Evolutionary conservation across 306 rosid genomes (phyloP).

Genomic region (Medicago ruthenica): DNA sequence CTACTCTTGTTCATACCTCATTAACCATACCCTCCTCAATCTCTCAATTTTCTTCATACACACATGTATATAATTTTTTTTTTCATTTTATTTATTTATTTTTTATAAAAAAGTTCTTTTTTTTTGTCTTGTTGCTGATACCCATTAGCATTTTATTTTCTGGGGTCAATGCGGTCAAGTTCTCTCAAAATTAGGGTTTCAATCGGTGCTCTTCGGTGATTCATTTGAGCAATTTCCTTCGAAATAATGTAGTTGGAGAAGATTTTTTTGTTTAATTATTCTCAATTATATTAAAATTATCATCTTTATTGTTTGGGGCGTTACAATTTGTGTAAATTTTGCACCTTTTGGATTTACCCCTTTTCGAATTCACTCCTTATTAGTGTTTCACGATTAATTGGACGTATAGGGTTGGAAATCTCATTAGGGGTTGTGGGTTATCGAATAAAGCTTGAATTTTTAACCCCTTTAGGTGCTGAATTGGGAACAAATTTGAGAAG

Average conservation of each 20-base stretch:
- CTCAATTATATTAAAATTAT: constrained; percentile 28
- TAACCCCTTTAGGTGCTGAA: constrained; percentile 49
- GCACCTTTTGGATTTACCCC: constrained; percentile 34
- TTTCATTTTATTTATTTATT: not conserved
- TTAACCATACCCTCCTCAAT: constrained; percentile 42
- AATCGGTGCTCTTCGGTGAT: constrained; percentile 43
- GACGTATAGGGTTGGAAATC: constrained; percentile 39
- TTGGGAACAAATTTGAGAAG: constrained; percentile 56
- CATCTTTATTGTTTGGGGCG: constrained; percentile 45
- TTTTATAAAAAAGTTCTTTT: constrained; percentile 17
- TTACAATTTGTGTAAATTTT: constrained; percentile 39
- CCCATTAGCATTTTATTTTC: constrained; percentile 41
- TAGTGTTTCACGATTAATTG: constrained; percentile 9
- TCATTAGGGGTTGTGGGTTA: constrained; percentile 44
- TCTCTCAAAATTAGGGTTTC: constrained; percentile 53
- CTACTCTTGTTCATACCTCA: constrained; percentile 45
- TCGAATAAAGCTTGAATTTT: constrained; percentile 41
- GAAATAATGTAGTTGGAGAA: constrained; percentile 50
- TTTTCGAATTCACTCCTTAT: constrained; percentile 38
- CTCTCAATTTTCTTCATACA: constrained; percentile 3
- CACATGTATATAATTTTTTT: not conserved
- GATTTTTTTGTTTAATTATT: constrained; percentile 21
- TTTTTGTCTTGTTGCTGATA: constrained; percentile 31
- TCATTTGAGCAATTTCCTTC: constrained; percentile 15
- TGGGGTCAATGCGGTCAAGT: constrained; percentile 50